Conservation (phyloP, 192 early-diverging fungal species). For the Podila epicladia region DNA sequence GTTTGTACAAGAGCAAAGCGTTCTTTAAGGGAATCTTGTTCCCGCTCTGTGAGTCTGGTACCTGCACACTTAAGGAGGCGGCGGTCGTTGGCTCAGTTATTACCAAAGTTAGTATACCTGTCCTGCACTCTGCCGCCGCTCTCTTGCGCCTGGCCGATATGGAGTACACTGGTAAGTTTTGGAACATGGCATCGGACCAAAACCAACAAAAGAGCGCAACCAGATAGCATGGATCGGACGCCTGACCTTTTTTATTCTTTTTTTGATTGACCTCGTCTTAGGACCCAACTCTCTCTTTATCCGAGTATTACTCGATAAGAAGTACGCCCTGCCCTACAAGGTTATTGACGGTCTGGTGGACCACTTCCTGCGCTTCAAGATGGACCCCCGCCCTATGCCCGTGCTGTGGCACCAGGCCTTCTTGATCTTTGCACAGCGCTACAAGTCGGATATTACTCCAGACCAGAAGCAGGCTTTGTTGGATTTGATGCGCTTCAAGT, state of each 20-base stretch:
- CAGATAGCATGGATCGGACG: too few relatives aligned
- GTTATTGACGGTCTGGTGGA: conserved; percentile 96
- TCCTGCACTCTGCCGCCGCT: conserved; percentile 94
- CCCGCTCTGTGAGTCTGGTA: conserved; percentile 92
- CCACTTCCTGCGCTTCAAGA: conserved; percentile 94
- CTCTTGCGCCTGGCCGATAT: conserved; percentile 95
- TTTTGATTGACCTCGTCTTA: conserved; percentile 14
- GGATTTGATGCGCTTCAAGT: conserved; percentile 81
- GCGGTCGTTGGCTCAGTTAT: conserved; percentile 94
- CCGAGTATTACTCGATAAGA: conserved; percentile 96
- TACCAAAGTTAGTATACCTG: conserved; percentile 92
- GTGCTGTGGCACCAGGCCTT: conserved; percentile 98
- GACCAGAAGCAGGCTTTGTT: conserved; percentile 95
- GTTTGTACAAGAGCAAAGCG: conserved; percentile 94
- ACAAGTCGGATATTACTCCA: conserved; percentile 93
- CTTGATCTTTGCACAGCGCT: conserved; percentile 95
- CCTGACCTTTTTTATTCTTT: conserved; percentile 7
- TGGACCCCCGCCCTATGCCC: conserved; percentile 84
- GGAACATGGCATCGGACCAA: neutral
- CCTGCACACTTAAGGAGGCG: conserved; percentile 95
- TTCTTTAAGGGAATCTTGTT: conserved; percentile 98
- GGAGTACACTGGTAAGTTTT: conserved; percentile 87
- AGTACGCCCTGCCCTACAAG: conserved; percentile 97
- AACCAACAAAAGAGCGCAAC: neutral
- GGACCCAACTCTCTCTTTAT: conserved; percentile 94